phyloP scores from a whole-genome alignment of 495 filamentous ascomycete species.

The Aspergillus steynii region DNA sequence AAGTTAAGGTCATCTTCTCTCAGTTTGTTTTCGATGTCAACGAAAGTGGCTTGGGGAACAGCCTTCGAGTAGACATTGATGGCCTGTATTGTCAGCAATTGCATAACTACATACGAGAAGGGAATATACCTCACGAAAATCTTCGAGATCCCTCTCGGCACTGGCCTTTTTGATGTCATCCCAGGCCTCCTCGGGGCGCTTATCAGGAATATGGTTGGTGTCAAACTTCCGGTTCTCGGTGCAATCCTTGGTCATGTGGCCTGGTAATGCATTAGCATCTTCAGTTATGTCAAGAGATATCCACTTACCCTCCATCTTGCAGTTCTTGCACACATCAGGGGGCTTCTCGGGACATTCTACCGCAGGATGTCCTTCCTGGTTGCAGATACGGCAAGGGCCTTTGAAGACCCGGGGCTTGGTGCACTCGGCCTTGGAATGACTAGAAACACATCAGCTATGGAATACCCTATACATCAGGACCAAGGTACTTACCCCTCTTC shows the following conservation, averaged over 20 bases:
- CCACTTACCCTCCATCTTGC: slow-evolving; percentile 64
- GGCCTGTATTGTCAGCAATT: slow-evolving; percentile 39
- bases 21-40: slow-evolving; percentile 73
- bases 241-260: slow-evolving; percentile 68
- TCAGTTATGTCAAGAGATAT: slow-evolving; percentile 6
- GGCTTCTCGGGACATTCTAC: slow-evolving; percentile 70
- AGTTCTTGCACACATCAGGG: slow-evolving; percentile 70
- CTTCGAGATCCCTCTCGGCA: slow-evolving; percentile 65
- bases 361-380: slow-evolving; percentile 69
- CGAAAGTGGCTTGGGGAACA: slow-evolving; percentile 62
- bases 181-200: slow-evolving; percentile 70
- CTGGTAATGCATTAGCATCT: slow-evolving; percentile 37
- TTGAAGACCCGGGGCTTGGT: slow-evolving; percentile 65
- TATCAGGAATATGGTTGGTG: slow-evolving; percentile 56
- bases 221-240: slow-evolving; percentile 69
- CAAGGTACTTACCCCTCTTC: slow-evolving; percentile 58
- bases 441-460: slow-evolving; percentile 17
- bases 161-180: slow-evolving; percentile 60
- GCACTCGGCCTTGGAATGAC: slow-evolving; percentile 68
- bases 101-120: background rate
- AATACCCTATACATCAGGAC: no score
- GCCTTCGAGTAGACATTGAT: slow-evolving; percentile 75
- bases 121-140: slow-evolving; percentile 63
- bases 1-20: slow-evolving; percentile 60
- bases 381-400: slow-evolving; percentile 71